Evolutionary conservation across 352 stramenopile species (phyloP).

Genomic region (Phytophthora idaei): DNA sequence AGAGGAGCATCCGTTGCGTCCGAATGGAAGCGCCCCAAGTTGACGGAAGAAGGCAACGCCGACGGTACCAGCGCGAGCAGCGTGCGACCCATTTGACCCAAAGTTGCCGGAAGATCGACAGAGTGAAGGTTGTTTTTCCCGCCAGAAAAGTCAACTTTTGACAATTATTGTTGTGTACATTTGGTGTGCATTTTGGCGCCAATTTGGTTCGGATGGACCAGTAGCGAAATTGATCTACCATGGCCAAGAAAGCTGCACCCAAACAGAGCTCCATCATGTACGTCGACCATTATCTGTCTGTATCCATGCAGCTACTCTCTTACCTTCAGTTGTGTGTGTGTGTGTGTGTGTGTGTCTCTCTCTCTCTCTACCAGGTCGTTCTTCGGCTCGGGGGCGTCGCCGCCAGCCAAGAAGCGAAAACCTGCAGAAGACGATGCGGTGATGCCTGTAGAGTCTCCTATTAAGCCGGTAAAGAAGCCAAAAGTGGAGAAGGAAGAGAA

Average conservation of each 20-base stretch:
- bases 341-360: too few species aligned
- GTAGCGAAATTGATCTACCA: conserved; percentile 15
- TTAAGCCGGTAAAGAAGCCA: conserved; percentile 27
- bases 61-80: conserved; percentile 56
- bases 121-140: conserved; percentile 21
- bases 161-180: conserved; percentile 3
- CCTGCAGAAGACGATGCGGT: conserved; percentile 17
- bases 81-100: conserved; percentile 48
- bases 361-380: conserved; percentile 45
- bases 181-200: conserved; percentile 7
- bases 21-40: conserved; percentile 71
- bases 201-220: conserved; percentile 11
- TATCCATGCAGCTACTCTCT: not conserved
- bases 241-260: conserved; percentile 37
- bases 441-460: not conserved
- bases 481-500: conserved; percentile 11
- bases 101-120: conserved; percentile 12
- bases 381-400: conserved; percentile 43
- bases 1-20: conserved; percentile 61
- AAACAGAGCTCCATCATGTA: conserved; percentile 78
- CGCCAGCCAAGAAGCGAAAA: conserved; percentile 39
- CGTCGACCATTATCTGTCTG: conserved; percentile 7
- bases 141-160: conserved; percentile 17
- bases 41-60: conserved; percentile 33
- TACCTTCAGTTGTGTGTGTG: not conserved